Evolutionary conservation across 345 rosid genomes (phyloP), one percentile per base, ranked within the genome.

Genomic region (Brassica juncea): DNA sequence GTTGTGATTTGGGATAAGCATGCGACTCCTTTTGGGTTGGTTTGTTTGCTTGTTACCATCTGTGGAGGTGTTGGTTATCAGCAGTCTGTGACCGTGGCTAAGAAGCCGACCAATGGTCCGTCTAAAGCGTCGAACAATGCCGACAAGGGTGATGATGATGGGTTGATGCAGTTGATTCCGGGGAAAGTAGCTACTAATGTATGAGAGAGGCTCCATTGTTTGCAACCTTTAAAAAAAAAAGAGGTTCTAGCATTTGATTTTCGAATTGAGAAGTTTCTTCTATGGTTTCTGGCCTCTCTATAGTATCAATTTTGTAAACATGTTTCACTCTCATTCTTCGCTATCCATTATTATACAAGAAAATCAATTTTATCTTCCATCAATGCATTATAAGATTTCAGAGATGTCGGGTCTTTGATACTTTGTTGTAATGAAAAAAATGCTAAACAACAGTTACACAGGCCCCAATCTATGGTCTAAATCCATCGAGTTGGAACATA

Each of bases 251-350:
- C 78, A 49, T 68, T 72, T 73, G 69, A 66, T 9, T 49, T 61
- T 34, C 2, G 6, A 65, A 68, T 52, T 54, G 23, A 74, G 30
- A 71, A 42, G 62, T 8, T 57, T 55, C 35, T 73, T 47, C 64
- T 42, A 73, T 65, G 19, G 70, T 44, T 79, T 52, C 66, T 74
- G 66, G 49, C 44, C 23, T 69, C 37, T 68, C 52, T 66, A 54
- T 44, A 74, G 71, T 69, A 80, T 68, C 62, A 75, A 55, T 66
- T 72, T 75, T 80, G 76, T 80, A 69, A 57, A 74, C 71, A 0
- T 80, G 37, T 63, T 70, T 12, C 8, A 47, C 23, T 61, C 4
- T 11, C 27, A 54, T 69, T 44, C 4, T 80, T 31, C 4, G 61
- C 25, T 75, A 27, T 55, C 62, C 1, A 58, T 57, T 57, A 68